Evolutionary conservation across 352 stramenopile species (phyloP).

Genomic region (Peronosclerospora sorghi): DNA sequence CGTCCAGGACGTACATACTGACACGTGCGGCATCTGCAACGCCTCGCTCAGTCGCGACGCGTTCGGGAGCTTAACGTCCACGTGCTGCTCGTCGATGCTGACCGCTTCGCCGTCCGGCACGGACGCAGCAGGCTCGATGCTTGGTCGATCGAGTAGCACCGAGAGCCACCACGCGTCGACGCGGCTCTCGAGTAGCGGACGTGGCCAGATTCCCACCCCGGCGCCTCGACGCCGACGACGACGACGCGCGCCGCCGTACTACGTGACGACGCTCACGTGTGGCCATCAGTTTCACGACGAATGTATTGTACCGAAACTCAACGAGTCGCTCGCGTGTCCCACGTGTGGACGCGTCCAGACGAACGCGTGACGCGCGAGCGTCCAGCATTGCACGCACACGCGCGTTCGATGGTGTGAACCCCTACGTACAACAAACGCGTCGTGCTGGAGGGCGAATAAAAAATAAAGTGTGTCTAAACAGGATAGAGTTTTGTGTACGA

Average conservation of each 20-base stretch:
- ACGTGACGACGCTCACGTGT: slow-evolving; percentile 60
- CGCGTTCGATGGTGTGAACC: no score
- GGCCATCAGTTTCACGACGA: slow-evolving; percentile 78
- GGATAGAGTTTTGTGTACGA: no score
- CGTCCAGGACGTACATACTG: slow-evolving; percentile 13
- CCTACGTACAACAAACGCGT: no score
- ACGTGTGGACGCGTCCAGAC: slow-evolving; percentile 35
- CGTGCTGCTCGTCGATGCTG: slow-evolving; percentile 2
- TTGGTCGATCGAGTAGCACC: slow-evolving; percentile 11
- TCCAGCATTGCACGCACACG: no score
- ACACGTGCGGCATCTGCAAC: slow-evolving; percentile 29
- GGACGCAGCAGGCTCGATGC: background rate
- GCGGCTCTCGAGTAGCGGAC: slow-evolving; percentile 6
- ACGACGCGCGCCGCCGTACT: slow-evolving; percentile 28
- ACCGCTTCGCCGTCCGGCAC: slow-evolving; percentile 3
- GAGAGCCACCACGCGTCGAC: slow-evolving; percentile 9
- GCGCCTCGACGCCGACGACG: no score
- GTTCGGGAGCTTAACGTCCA: slow-evolving; percentile 16
- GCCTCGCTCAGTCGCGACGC: slow-evolving; percentile 37
- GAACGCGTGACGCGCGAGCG: slow-evolving; percentile 12
- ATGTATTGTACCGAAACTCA: slow-evolving; percentile 70
- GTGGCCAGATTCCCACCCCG: no score
- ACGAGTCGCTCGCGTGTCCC: slow-evolving; percentile 53
- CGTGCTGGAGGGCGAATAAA: no score
- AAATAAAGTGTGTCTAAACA: no score